These are phyloP conservation scores for Peltaster fructicola DNA, from an alignment of 2,329 filamentous ascomycete species.

Conservation along the genomic window DNA sequence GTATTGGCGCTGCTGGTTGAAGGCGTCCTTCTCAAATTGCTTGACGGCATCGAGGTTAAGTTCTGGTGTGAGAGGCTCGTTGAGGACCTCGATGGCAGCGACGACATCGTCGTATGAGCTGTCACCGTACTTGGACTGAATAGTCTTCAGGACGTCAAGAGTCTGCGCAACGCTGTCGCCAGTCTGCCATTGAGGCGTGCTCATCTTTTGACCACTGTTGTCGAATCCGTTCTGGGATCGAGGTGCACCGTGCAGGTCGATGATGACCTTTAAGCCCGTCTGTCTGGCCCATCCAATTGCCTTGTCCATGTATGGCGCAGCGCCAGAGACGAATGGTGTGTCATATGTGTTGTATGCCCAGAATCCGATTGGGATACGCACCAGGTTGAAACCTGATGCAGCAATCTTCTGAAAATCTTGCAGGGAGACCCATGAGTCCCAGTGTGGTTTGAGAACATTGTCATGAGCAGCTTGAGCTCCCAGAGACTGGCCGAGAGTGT, in stretches of 20 bases:
- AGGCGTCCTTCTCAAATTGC: slow-evolving; percentile 39
- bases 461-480: slow-evolving; percentile 27
- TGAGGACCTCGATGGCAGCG: slow-evolving; percentile 29
- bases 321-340: slow-evolving; percentile 34
- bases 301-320: slow-evolving; percentile 35
- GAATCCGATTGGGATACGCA: slow-evolving; percentile 41
- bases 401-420: slow-evolving; percentile 40
- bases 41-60: slow-evolving; percentile 28
- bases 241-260: slow-evolving; percentile 50
- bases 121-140: slow-evolving; percentile 26
- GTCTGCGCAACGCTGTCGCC: slow-evolving; percentile 33
- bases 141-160: slow-evolving; percentile 37
- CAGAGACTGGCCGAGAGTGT: slow-evolving; percentile 32
- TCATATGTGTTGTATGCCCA: slow-evolving; percentile 39
- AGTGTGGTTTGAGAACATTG: slow-evolving; percentile 30
- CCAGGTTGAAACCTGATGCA: slow-evolving; percentile 38
- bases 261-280: slow-evolving; percentile 38
- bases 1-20: slow-evolving; percentile 20
- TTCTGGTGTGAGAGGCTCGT: slow-evolving; percentile 30
- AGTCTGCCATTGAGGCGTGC: slow-evolving; percentile 25
- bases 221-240: slow-evolving; percentile 51
- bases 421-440: slow-evolving; percentile 32
- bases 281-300: slow-evolving; percentile 39
- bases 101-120: slow-evolving; percentile 29
- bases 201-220: slow-evolving; percentile 37